A percentile compares a stretch with the other conserved stretches of the same genome.
Evolutionary conservation across 2,329 filamentous ascomycete genomes (phyloP).

Genomic region (Colletotrichum lupini): DNA sequence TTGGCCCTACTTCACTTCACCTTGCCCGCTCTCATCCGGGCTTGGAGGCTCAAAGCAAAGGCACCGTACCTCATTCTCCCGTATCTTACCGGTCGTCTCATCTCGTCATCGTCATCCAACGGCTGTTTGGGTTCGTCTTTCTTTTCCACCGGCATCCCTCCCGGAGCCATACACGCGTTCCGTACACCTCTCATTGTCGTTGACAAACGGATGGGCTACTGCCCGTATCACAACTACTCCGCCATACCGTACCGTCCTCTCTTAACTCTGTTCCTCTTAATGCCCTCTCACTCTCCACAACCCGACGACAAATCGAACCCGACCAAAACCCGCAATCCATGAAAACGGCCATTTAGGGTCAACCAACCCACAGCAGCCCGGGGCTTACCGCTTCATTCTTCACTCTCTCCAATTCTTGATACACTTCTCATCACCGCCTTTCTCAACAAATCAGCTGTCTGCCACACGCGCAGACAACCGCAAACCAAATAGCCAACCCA

Average conservation of each 20-base stretch:
- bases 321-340: slow-evolving; percentile 15
- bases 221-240: neutral
- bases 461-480: slow-evolving; percentile 18
- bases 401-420: neutral
- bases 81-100: slow-evolving; percentile 21
- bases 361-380: neutral
- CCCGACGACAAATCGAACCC: slow-evolving; percentile 13
- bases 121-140: neutral
- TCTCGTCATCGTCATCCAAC: slow-evolving; percentile 12
- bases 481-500: slow-evolving; percentile 22
- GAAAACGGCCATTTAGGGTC: slow-evolving; percentile 14
- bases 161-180: neutral
- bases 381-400: slow-evolving; percentile 1
- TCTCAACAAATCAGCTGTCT: slow-evolving; percentile 24
- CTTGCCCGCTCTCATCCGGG: slow-evolving; percentile 1
- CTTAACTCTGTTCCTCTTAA: neutral
- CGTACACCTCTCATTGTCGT: neutral
- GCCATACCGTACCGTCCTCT: slow-evolving; percentile 5
- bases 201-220: slow-evolving; percentile 19
- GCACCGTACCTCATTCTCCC: neutral
- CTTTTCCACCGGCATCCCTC: neutral
- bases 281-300: slow-evolving; percentile 16
- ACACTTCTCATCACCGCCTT: slow-evolving; percentile 7
- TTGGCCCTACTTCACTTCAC: slow-evolving; percentile 1
- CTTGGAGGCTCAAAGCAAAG: neutral